These are phyloP conservation scores for Pseudogymnoascus pannorum DNA, from an alignment of 2,329 filamentous ascomycete genomes.

Conservation along the genomic window DNA sequence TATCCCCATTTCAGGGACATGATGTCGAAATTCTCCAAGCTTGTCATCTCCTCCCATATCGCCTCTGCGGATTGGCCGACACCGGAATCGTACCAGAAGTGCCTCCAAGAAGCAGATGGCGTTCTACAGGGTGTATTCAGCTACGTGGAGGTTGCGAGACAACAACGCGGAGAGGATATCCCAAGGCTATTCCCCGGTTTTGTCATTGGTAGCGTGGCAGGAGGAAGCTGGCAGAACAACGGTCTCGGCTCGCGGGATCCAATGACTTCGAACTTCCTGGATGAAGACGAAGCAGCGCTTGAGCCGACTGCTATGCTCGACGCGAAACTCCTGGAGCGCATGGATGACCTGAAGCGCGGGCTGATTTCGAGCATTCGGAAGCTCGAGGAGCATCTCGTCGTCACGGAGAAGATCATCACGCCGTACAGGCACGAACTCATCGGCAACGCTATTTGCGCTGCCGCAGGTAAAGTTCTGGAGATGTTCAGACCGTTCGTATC, in stretches of 20 bases:
- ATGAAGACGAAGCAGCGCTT: conserved; percentile 65
- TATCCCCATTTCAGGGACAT: conserved; percentile 98
- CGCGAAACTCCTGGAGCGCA: conserved; percentile 65
- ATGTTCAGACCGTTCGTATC: conserved; percentile 85
- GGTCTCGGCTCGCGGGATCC: conserved; percentile 58
- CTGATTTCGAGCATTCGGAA: conserved; percentile 80
- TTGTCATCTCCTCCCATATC: conserved; percentile 96
- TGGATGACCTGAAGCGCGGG: conserved; percentile 80
- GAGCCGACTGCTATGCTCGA: conserved; percentile 74
- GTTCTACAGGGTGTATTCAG: conserved; percentile 90
- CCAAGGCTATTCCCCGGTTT: conserved; percentile 91
- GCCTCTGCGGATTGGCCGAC: conserved; percentile 94
- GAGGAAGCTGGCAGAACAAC: conserved; percentile 83
- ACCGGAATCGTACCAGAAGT: conserved; percentile 89
- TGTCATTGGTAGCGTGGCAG: conserved; percentile 72
- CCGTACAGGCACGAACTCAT: conserved; percentile 70
- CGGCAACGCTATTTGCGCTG: conserved; percentile 72
- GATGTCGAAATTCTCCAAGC: conserved; percentile 99
- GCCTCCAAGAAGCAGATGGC: conserved; percentile 92
- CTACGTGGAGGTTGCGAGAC: conserved; percentile 90
- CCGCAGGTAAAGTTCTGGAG: conserved; percentile 74
- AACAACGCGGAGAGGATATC: conserved; percentile 88
- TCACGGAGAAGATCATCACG: conserved; percentile 76
- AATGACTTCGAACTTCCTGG: conserved; percentile 74
- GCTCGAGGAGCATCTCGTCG: conserved; percentile 73